phyloP scores from a whole-genome alignment of 2,329 filamentous ascomycete species.

The Immersiporthe knoxdaviesiana region DNA sequence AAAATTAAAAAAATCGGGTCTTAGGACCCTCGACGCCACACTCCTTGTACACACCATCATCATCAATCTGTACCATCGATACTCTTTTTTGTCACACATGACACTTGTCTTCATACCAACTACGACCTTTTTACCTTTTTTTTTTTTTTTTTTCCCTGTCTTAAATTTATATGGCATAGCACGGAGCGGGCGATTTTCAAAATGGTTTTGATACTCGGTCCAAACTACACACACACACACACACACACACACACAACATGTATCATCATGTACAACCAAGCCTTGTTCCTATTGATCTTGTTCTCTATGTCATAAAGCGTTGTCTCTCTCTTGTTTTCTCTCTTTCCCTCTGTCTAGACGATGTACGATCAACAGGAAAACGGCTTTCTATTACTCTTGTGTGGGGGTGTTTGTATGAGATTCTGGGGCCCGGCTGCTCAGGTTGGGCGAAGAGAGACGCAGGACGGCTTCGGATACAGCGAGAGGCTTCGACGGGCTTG shows the following conservation, averaged over 20 bases:
- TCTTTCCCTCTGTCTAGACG: background rate
- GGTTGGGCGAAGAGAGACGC: background rate
- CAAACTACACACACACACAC: background rate
- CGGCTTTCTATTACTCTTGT: background rate
- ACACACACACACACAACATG: background rate
- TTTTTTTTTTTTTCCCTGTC: background rate
- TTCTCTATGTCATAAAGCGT: background rate
- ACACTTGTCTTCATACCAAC: background rate
- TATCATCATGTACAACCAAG: constrained; percentile 6
- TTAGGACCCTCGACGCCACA: too few species aligned
- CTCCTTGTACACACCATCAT: background rate
- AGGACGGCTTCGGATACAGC: background rate
- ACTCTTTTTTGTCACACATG: background rate
- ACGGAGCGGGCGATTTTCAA: background rate
- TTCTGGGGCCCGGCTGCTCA: background rate
- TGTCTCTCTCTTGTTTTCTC: too few species aligned
- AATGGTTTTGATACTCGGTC: background rate
- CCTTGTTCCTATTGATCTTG: background rate
- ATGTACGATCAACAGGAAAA: background rate
- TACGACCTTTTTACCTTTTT: background rate
- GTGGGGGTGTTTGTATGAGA: background rate
- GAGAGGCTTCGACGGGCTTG: background rate
- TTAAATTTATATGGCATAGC: background rate
- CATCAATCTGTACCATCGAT: background rate
- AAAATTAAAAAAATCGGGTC: too few species aligned